phyloP scores from a whole-genome alignment of 345 rosid species.

The Xanthoceras sorbifolium region DNA sequence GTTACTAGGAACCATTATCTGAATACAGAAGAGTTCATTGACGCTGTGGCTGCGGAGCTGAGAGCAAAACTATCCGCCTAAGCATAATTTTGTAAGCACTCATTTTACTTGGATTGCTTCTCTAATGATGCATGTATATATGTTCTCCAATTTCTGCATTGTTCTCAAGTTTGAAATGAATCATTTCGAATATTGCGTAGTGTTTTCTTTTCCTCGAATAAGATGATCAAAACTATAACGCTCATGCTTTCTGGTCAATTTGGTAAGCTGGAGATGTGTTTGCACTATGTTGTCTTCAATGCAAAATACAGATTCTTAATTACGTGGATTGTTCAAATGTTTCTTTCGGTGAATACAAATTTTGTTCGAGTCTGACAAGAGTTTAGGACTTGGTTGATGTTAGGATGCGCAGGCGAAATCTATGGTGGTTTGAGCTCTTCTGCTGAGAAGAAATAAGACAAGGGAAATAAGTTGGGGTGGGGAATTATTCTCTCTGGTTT shows the following conservation, averaged over 20 bases:
- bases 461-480: neutral
- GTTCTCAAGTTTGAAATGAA: neutral
- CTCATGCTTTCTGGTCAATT: too few relatives aligned
- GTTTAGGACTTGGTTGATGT: neutral
- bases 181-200: neutral
- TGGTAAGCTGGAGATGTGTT: too few relatives aligned
- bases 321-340: neutral
- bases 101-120: neutral
- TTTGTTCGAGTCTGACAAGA: neutral
- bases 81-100: slow-evolving; percentile 32
- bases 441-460: slow-evolving; percentile 10
- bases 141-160: neutral
- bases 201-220: too few relatives aligned
- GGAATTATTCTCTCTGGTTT: neutral
- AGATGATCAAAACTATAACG: too few relatives aligned
- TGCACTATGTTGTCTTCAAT: neutral
- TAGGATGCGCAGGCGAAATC: neutral
- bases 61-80: slow-evolving; percentile 51
- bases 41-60: slow-evolving; percentile 84
- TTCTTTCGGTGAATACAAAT: neutral
- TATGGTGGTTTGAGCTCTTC: neutral
- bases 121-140: neutral
- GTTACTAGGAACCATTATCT: slow-evolving; percentile 70
- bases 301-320: neutral
- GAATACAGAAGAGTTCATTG: slow-evolving; percentile 95